phyloP scores from a whole-genome alignment of 78 protist species.

The Speleostelium caveatum region DNA sequence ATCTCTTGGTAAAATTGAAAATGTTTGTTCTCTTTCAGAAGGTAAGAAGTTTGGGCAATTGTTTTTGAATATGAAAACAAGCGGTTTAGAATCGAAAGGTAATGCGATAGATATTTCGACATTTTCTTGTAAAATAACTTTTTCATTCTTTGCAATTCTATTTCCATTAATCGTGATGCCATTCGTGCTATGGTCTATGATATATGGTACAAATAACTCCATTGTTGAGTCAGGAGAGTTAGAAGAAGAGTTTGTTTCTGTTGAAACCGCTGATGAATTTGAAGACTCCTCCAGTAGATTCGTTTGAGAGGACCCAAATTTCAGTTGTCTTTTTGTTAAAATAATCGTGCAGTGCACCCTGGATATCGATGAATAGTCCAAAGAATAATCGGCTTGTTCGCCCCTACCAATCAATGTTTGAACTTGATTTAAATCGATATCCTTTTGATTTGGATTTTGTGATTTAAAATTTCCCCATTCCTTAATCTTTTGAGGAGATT shows the following conservation, averaged over 20 bases:
- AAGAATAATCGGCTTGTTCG: not conserved
- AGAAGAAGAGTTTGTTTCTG: not conserved
- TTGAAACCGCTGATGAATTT: not conserved
- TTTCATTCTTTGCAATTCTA: not conserved
- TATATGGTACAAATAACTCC: slow-evolving; percentile 28
- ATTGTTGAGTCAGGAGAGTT: not conserved
- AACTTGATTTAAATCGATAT: slow-evolving; percentile 36
- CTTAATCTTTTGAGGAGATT: not conserved
- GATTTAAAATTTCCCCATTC: slow-evolving; percentile 21
- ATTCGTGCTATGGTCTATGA: slow-evolving; percentile 55
- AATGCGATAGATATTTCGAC: slow-evolving; percentile 6
- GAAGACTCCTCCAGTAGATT: not conserved
- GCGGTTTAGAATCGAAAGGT: not conserved
- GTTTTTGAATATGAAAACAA: slow-evolving; percentile 4
- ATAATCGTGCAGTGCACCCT: slow-evolving; percentile 13
- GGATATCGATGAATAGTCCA: not conserved
- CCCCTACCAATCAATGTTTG: slow-evolving; percentile 47
- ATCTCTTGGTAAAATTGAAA: not conserved
- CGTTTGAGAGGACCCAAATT: not conserved
- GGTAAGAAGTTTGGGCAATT: too few relatives aligned
- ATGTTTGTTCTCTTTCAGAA: not conserved
- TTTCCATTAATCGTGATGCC: not conserved
- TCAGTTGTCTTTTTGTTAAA: not conserved
- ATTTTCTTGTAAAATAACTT: slow-evolving; percentile 22
- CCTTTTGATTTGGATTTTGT: slow-evolving; percentile 1